phyloP scores from a whole-genome alignment of 306 rosid genomes.

The Lathyrus tuberosus region DNA sequence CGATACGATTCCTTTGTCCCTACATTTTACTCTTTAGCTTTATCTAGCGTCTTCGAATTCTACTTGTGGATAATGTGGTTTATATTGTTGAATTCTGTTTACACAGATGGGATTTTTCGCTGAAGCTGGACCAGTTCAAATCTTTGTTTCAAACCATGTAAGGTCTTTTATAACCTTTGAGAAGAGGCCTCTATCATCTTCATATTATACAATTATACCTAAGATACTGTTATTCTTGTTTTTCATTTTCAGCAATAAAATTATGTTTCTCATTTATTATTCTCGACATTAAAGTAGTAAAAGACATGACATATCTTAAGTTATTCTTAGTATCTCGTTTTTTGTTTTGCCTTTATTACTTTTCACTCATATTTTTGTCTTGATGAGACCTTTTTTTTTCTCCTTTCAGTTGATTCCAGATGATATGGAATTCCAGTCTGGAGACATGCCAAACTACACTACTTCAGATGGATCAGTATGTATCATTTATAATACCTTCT shows the following conservation, averaged over 20 bases:
- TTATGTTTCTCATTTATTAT: not conserved
- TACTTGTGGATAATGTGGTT: conserved; percentile 13
- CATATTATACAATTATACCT: not conserved
- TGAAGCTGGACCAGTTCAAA: conserved; percentile 98
- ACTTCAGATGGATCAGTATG: conserved; percentile 96
- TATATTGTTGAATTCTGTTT: conserved; percentile 29
- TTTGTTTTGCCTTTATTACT: not conserved
- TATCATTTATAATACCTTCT: conserved; percentile 19
- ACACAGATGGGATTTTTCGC: conserved; percentile 94
- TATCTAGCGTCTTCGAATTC: not conserved
- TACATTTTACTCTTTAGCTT: not conserved
- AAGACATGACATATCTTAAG: not conserved
- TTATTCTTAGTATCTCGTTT: not conserved
- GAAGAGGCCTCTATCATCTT: not conserved
- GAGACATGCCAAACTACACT: conserved; percentile 94
- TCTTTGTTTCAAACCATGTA: conserved; percentile 95
- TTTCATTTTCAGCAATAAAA: not conserved
- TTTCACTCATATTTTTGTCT: conserved; percentile 9
- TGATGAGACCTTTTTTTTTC: not conserved
- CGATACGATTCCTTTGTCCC: not conserved
- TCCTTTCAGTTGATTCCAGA: conserved; percentile 83
- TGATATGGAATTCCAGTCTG: conserved; percentile 97
- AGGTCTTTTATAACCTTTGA: conserved; percentile 36
- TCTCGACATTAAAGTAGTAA: not conserved
- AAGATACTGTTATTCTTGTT: not conserved